Percentiles rank a stretch among this genome's conserved stretches.
These are phyloP conservation scores for Calonectria pseudoturangicola DNA, from an alignment of 2,329 filamentous ascomycete species.

Conservation along the genomic window DNA sequence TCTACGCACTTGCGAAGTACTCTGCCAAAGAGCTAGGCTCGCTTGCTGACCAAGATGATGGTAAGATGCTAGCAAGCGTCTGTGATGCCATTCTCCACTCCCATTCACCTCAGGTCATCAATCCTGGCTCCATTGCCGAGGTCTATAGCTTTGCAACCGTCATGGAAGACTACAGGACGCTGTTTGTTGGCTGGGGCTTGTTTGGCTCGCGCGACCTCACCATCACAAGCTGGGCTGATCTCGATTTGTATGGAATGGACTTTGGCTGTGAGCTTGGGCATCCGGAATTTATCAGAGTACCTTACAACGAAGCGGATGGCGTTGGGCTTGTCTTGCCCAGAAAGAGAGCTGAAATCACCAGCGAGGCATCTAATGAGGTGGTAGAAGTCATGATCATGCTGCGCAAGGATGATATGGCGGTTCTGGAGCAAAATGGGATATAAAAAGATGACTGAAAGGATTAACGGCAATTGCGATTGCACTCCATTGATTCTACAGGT, in stretches of 20 bases:
- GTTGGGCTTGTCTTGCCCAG: slow-evolving; percentile 35
- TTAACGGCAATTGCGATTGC: too few relatives aligned
- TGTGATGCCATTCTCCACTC: slow-evolving; percentile 22
- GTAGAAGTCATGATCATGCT: slow-evolving; percentile 39
- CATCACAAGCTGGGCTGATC: slow-evolving; percentile 38
- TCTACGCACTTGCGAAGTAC: slow-evolving; percentile 18
- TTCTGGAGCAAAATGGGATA: slow-evolving; percentile 22
- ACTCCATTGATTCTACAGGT: too few relatives aligned
- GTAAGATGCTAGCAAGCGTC: not conserved
- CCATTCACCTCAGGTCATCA: slow-evolving; percentile 9
- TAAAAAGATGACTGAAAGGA: not conserved
- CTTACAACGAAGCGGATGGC: slow-evolving; percentile 32
- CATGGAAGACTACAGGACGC: slow-evolving; percentile 22
- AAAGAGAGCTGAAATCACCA: not conserved
- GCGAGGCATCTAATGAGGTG: not conserved
- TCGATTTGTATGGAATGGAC: slow-evolving; percentile 28
- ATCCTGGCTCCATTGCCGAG: slow-evolving; percentile 32
- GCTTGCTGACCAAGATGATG: not conserved
- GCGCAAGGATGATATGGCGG: slow-evolving; percentile 34
- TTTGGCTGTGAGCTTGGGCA: slow-evolving; percentile 29
- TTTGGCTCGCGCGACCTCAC: slow-evolving; percentile 34
- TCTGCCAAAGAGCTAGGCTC: not conserved
- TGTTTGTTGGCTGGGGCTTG: slow-evolving; percentile 40
- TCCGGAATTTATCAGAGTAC: slow-evolving; percentile 32
- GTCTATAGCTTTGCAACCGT: slow-evolving; percentile 22